phyloP scores from a whole-genome alignment of 2,329 filamentous ascomycete species.

The Dactylellina haptotyla region DNA sequence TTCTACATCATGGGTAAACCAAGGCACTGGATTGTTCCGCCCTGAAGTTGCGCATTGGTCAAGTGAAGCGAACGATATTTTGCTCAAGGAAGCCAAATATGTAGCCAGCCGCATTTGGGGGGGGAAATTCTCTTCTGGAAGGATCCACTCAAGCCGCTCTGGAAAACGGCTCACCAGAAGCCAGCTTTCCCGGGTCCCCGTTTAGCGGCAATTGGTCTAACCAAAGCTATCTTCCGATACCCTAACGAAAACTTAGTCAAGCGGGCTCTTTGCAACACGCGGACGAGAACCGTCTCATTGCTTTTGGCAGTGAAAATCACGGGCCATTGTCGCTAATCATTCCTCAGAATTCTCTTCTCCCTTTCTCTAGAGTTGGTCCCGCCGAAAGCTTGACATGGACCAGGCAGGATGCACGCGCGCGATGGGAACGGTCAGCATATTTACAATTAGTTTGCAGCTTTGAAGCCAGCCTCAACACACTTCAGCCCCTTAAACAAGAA shows the following conservation, averaged over 20 bases:
- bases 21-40: too few relatives aligned
- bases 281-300: neutral
- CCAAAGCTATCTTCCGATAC: conserved; percentile 12
- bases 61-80: too few relatives aligned
- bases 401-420: conserved; percentile 13
- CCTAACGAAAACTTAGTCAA: too few relatives aligned
- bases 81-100: too few relatives aligned
- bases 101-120: too few relatives aligned
- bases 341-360: neutral
- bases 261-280: too few relatives aligned
- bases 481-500: conserved; percentile 8
- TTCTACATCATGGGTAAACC: neutral
- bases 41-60: too few relatives aligned
- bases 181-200: conserved; percentile 18
- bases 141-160: conserved; percentile 11
- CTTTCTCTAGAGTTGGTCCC: neutral
- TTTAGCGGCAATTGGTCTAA: conserved; percentile 33
- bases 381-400: conserved; percentile 36
- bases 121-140: neutral
- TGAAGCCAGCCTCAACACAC: neutral
- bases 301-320: conserved; percentile 37
- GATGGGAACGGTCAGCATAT: too few relatives aligned
- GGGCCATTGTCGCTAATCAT: neutral
- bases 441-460: too few relatives aligned
- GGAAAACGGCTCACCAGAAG: conserved; percentile 28